A percentile compares a stretch with the other conserved stretches of the same genome.
phyloP scores from a whole-genome alignment of 2,329 filamentous ascomycete genomes.

The Dryadomyces sulphureus region DNA sequence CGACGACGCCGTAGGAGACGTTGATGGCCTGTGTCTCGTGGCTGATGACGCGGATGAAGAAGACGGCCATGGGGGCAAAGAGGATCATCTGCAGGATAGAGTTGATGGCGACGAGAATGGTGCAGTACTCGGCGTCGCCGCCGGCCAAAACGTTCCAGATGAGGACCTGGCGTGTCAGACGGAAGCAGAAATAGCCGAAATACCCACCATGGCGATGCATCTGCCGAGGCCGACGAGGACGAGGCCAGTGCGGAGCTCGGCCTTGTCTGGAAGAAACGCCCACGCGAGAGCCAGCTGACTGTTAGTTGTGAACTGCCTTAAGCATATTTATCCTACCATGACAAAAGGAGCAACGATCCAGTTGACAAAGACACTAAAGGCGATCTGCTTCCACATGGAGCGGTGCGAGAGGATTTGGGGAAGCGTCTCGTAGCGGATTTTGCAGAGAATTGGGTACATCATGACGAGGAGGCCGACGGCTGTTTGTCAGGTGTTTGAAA shows the following conservation, averaged over 20 bases:
- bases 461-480: slow-evolving; percentile 72
- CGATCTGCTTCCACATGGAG: slow-evolving; percentile 64
- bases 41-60: slow-evolving; percentile 58
- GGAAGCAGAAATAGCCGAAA: neutral
- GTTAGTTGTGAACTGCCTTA: neutral
- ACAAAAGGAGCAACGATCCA: slow-evolving; percentile 72
- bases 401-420: slow-evolving; percentile 48
- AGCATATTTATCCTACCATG: slow-evolving; percentile 41
- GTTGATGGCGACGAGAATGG: slow-evolving; percentile 62
- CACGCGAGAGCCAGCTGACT: slow-evolving; percentile 48
- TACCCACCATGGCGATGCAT: slow-evolving; percentile 71
- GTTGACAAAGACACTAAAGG: slow-evolving; percentile 61
- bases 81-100: slow-evolving; percentile 61
- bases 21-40: slow-evolving; percentile 19
- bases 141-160: slow-evolving; percentile 61
- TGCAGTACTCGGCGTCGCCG: slow-evolving; percentile 71
- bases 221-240: slow-evolving; percentile 73
- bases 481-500: slow-evolving; percentile 16
- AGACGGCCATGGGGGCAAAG: slow-evolving; percentile 52
- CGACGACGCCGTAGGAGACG: slow-evolving; percentile 50
- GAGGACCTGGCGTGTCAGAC: slow-evolving; percentile 22
- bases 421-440: slow-evolving; percentile 64
- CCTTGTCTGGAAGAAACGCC: slow-evolving; percentile 48
- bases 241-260: slow-evolving; percentile 46
- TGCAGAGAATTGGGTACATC: slow-evolving; percentile 91